Conservation (phyloP, 169 alveolate genomes). For the Eimeria praecox region DNA sequence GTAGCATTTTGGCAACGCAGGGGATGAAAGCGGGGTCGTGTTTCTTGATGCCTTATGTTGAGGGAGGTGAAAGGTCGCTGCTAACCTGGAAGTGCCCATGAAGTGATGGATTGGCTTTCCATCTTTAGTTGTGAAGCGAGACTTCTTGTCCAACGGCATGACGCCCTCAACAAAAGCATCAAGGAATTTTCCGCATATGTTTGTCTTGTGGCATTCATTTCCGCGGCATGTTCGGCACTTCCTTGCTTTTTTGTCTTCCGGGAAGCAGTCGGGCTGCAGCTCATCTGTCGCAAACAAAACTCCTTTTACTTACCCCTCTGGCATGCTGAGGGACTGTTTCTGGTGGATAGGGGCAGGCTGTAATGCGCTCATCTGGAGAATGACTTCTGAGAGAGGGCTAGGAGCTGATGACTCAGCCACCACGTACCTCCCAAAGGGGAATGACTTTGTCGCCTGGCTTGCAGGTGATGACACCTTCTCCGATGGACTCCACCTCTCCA, state of each 20-base stretch:
- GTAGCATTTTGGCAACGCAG: neutral
- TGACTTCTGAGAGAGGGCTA: neutral
- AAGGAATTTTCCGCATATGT: slow-evolving; percentile 88
- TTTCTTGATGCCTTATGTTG: neutral
- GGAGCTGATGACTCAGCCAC: neutral
- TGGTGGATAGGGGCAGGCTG: neutral
- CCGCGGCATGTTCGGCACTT: slow-evolving; percentile 85
- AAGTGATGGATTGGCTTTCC: slow-evolving; percentile 86
- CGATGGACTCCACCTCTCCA: slow-evolving; percentile 90
- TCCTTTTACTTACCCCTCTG: neutral
- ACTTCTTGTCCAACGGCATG: slow-evolving; percentile 90
- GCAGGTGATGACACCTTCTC: slow-evolving; percentile 92
- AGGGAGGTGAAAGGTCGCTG: neutral
- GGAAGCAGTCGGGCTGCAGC: slow-evolving; percentile 77
- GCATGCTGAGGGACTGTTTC: neutral
- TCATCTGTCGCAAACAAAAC: neutral
- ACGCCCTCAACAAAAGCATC: slow-evolving; percentile 89
- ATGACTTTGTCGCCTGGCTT: slow-evolving; percentile 89
- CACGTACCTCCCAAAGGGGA: slow-evolving; percentile 85
- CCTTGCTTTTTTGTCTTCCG: slow-evolving; percentile 47
- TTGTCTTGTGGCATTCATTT: slow-evolving; percentile 86
- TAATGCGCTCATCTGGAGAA: neutral
- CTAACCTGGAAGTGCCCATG: slow-evolving; percentile 89
- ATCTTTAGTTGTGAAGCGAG: slow-evolving; percentile 88
- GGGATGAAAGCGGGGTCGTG: neutral